These are phyloP conservation scores for Fusarium succisae DNA, from an alignment of 2,329 filamentous ascomycete genomes.

Conservation along the genomic window DNA sequence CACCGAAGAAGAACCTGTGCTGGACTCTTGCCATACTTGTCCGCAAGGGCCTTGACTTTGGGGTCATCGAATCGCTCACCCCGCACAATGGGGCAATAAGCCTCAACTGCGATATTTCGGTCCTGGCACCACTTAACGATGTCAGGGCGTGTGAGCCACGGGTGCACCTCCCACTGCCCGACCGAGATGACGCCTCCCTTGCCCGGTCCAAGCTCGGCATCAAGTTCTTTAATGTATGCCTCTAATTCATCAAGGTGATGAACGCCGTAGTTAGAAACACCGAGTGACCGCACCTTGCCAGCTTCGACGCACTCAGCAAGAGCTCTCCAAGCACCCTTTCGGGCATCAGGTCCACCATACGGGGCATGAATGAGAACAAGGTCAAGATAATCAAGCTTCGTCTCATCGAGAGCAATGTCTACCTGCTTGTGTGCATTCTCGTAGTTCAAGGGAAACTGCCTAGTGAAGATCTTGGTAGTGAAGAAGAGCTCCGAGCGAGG, in stretches of 20 bases:
- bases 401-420: conserved; percentile 68
- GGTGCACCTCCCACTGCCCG: conserved; percentile 90
- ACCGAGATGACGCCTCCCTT: conserved; percentile 80
- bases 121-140: conserved; percentile 80
- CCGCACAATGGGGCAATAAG: conserved; percentile 68
- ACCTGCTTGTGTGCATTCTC: conserved; percentile 71
- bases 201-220: conserved; percentile 67
- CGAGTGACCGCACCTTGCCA: conserved; percentile 69
- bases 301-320: conserved; percentile 71
- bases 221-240: conserved; percentile 67
- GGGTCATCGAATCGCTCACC: conserved; percentile 78
- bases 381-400: conserved; percentile 73
- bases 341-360: conserved; percentile 63
- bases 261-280: conserved; percentile 73
- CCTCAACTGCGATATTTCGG: conserved; percentile 70
- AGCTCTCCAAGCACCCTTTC: conserved; percentile 70
- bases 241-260: conserved; percentile 70
- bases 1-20: conserved; percentile 84
- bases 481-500: conserved; percentile 63
- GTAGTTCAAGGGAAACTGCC: conserved; percentile 59
- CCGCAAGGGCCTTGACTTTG: conserved; percentile 69
- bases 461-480: conserved; percentile 64
- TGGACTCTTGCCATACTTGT: conserved; percentile 77
- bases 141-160: conserved; percentile 83
- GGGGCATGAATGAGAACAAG: conserved; percentile 71